These are phyloP conservation scores for Henningerozyma blattae DNA, from an alignment of 805 yeast genomes.

Conservation along the genomic window DNA sequence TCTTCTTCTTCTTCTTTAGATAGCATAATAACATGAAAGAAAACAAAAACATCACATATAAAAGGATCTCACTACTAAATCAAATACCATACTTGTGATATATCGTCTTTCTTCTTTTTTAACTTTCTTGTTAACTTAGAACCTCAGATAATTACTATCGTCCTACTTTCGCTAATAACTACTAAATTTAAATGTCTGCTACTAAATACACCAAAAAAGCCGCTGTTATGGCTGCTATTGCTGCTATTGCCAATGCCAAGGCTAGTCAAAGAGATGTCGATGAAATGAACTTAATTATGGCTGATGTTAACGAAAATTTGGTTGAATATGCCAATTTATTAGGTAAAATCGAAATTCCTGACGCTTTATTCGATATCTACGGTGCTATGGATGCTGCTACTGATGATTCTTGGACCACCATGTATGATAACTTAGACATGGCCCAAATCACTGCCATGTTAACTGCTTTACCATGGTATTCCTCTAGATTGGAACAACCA, in stretches of 20 bases:
- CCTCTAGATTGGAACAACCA: conserved; percentile 15
- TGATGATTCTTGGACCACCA: conserved; percentile 21
- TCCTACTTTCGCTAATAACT: not conserved
- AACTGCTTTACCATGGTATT: conserved; percentile 27
- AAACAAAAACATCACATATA: no score
- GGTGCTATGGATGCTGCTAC: conserved; percentile 17
- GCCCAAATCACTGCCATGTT: conserved; percentile 9
- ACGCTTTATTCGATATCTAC: conserved; percentile 3
- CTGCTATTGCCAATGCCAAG: not conserved
- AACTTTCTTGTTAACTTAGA: not conserved
- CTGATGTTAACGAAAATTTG: conserved; percentile 1
- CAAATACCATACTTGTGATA: no score
- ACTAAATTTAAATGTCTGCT: not conserved
- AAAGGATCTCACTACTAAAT: no score
- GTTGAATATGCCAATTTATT: not conserved
- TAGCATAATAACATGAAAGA: no score
- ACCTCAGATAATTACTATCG: not conserved
- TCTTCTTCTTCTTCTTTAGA: not conserved
- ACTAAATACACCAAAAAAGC: not conserved
- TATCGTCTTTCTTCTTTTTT: not conserved
- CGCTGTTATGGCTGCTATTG: not conserved
- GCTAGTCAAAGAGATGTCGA: not conserved
- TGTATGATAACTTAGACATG: conserved; percentile 5
- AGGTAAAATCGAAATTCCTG: conserved; percentile 1
- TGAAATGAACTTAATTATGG: not conserved